Evolutionary conservation across 2,329 filamentous ascomycete genomes (phyloP), one percentile per base, ranked within the genome.

Genomic region (Hymenotorrendiella dingleyae): DNA sequence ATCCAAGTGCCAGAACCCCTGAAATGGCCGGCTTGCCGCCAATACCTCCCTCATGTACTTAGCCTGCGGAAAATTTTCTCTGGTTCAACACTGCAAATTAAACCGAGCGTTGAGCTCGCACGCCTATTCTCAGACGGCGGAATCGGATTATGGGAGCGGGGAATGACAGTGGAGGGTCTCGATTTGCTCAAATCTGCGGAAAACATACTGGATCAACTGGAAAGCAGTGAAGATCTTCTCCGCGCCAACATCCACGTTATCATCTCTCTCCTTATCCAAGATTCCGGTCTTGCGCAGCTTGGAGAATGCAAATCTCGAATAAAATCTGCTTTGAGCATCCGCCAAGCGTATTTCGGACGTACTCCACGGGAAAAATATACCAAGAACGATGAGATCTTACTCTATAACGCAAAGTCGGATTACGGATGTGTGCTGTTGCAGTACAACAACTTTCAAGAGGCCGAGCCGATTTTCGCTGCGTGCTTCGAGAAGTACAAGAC

Each of bases 371-470:
- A 30, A 9, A 9, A 6, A 17, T 30, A 30, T 17, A 30, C 28
- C 14, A 30, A 4, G 19, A 30, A n/a, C 3, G 28, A 30, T 17
- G 28, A 30, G 28, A 30, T 30, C 11, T 17, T 30, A 4, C 28
- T 30, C 19, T 30, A 30, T 17, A 30, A 30, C 19, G 28, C 28
- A 1, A 16, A 16, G 20, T 29, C 24, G 24, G 30, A 46, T 20
- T 52, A 48, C 20, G 36, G 33, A 11, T 23, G 50, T 12, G 43
- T 22, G 11, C 41, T 54, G 7, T 30, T 56, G 23, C 50, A 56
- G 28, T 29, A 47, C 29, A 46, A 54, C 26, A 26, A 39, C 3
- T 56, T 50, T 22, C 35, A 46, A n/a, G 29, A 52, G 23, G 52
- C 52, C 4, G 43, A 42, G 8, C 20, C 19, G 10, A 46, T 56